These are phyloP conservation scores for Macrolepiota albuminosa DNA, from an alignment of 768 basidiomycete genomes.

Conservation along the genomic window DNA sequence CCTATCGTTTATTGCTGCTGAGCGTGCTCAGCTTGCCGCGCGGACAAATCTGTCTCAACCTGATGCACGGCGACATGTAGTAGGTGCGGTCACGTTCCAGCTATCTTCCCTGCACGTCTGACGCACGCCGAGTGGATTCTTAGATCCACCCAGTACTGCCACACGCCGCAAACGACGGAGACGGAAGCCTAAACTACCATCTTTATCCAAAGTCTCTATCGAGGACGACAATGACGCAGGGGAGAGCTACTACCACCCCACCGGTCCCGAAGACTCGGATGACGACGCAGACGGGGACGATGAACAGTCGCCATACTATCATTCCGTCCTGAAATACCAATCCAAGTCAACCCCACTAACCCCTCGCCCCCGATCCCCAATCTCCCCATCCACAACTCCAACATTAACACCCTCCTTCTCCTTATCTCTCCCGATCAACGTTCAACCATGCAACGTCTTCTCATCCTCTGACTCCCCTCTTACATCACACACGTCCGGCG, in stretches of 20 bases:
- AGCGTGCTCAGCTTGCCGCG: slow-evolving; percentile 58
- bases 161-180: slow-evolving; percentile 29
- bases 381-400: not conserved
- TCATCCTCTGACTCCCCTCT: slow-evolving; percentile 7
- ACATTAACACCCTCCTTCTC: not conserved
- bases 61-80: slow-evolving; percentile 34
- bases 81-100: slow-evolving; percentile 25
- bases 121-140: slow-evolving; percentile 15
- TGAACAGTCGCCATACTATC: slow-evolving; percentile 2
- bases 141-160: slow-evolving; percentile 20
- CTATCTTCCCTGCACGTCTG: not conserved
- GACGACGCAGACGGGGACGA: slow-evolving; percentile 5
- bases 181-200: slow-evolving; percentile 14
- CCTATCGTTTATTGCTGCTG: slow-evolving; percentile 69
- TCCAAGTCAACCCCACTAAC: slow-evolving; percentile 16
- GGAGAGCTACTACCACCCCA: not conserved
- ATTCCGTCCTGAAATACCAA: slow-evolving; percentile 4
- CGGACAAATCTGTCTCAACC: slow-evolving; percentile 24
- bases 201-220: not conserved
- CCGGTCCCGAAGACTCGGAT: not conserved
- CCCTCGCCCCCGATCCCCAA: slow-evolving; percentile 4
- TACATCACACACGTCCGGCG: not conserved
- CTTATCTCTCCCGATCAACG: slow-evolving; percentile 26
- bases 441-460: not conserved
- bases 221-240: slow-evolving; percentile 1